Conservation (phyloP, 2,329 filamentous ascomycete genomes). For the Hyphodiscus sp. region DNA sequence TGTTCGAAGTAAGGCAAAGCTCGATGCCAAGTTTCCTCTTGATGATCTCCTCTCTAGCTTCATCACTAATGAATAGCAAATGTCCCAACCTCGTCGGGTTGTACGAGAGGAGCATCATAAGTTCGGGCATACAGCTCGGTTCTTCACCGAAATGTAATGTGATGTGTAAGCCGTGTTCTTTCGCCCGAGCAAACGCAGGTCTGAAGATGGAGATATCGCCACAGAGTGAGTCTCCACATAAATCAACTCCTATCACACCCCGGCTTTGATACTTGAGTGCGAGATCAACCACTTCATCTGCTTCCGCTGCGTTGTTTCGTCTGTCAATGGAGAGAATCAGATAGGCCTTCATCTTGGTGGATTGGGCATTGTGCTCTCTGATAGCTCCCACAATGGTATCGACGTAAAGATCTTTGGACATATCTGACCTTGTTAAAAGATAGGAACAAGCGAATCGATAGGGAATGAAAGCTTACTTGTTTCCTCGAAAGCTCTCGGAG, state of each 20-base stretch:
- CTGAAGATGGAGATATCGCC: neutral
- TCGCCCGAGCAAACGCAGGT: neutral
- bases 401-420: neutral
- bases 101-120: neutral
- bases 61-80: neutral
- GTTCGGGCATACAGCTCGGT: neutral
- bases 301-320: neutral
- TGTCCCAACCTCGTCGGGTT: neutral
- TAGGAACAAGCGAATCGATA: neutral
- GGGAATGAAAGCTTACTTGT: neutral
- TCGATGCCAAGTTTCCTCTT: neutral
- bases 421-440: neutral
- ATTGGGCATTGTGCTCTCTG: neutral
- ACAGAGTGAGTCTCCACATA: neutral
- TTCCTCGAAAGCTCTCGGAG: neutral
- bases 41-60: neutral
- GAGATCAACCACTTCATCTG: neutral
- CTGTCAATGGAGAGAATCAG: neutral
- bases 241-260: neutral
- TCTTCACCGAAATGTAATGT: neutral
- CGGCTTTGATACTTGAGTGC: neutral
- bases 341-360: neutral
- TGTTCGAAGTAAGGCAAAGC: neutral
- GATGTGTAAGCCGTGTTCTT: neutral
- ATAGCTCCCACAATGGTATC: neutral